phyloP scores from a whole-genome alignment of 805 yeast genomes.

The Saccharomycopsis babjevae region DNA sequence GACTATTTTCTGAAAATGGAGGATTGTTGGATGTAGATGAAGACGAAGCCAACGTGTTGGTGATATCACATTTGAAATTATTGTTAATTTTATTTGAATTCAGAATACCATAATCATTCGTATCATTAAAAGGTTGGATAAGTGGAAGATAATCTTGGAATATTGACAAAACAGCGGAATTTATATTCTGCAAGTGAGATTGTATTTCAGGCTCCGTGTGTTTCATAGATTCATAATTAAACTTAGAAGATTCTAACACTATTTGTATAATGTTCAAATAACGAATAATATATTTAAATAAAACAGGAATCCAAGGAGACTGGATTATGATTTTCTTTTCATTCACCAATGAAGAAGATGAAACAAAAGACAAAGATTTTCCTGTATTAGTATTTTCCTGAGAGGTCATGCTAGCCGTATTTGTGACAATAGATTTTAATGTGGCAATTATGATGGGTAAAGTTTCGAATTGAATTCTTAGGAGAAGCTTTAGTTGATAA shows the following conservation, averaged over 20 bases:
- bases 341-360: background rate
- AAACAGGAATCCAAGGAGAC: slow-evolving; percentile 24
- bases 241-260: slow-evolving; percentile 23
- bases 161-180: background rate
- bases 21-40: background rate
- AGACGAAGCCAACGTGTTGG: background rate
- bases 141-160: slow-evolving; percentile 18
- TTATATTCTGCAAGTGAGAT: background rate
- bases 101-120: slow-evolving; percentile 16
- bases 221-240: slow-evolving; percentile 20
- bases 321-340: slow-evolving; percentile 9
- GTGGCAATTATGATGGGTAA: background rate
- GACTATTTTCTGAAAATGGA: background rate
- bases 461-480: background rate
- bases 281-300: slow-evolving; percentile 22
- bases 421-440: background rate
- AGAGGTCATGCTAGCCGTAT: background rate
- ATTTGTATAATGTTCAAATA: slow-evolving; percentile 22
- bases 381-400: background rate
- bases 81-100: slow-evolving; percentile 10
- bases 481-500: background rate
- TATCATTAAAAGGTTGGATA: slow-evolving; percentile 24
- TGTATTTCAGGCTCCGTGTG: background rate
- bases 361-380: slow-evolving; percentile 2
- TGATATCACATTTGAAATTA: slow-evolving; percentile 4